Base-by-base conservation (phyloP, 768 basidiomycete species). In the Rhizopogon sp. region DNA sequence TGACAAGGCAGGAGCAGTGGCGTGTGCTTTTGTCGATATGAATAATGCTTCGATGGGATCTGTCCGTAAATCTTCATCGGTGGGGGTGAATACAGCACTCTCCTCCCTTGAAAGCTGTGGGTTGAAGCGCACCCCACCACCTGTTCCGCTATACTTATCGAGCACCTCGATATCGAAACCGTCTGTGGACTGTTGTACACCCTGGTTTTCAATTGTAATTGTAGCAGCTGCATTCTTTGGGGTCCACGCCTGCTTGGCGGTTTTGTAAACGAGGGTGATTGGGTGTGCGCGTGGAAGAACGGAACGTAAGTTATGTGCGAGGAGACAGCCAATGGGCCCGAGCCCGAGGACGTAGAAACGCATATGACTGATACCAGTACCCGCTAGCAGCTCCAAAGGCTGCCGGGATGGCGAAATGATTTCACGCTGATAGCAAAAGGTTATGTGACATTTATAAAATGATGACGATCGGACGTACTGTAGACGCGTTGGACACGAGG, bases 251-350 rank as follows among this genome's bases (percentile, higher is more conserved):
- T 74, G 71, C n/a, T 63, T 62, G 5, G 69, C 60, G 2, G 70
- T 76, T 62, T 79, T 84, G 70, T 89, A 81, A 54, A 97, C 82
- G 65, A 94, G 82, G 25, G 82, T 80, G 63, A 96, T 75, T 42
- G 79, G 66, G 60, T 84, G 76, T 14, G 70, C 61, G 29, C 67
- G 57, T 17, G 82, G 76, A 50, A 90, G 74, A 52, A 75, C 69
- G 49, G 76, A 76, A 40, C 90, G 85, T 40, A 98, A 80, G 67
- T 95, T 81, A 68, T 88, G 83, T 14, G 93, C 80, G 59, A 98
- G 59, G 56, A 98, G 82, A 29, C 83, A 82, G 53, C 95, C 95
- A 58, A 96, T 81, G 43, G 92, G 79, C 47, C 93, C 93, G 41
- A 93, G 70, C 61, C 93, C 93, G 58, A 90, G 77, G 59, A 90